phyloP scores from a whole-genome alignment of 352 stramenopile genomes.

The Phytophthora brassicae region DNA sequence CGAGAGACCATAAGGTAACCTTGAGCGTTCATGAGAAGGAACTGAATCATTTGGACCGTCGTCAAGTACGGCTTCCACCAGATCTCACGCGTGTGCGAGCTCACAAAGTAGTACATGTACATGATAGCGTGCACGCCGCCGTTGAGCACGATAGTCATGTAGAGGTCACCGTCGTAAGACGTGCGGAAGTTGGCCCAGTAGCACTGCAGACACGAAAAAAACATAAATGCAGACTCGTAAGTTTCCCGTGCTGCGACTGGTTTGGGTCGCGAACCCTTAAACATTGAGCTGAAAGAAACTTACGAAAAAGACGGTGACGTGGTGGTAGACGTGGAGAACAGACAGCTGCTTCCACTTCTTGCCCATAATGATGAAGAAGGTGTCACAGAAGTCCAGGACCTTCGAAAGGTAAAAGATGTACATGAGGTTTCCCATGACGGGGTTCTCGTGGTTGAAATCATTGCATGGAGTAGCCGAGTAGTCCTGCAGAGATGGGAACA shows the following conservation, averaged over 20 bases:
- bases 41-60: slow-evolving; percentile 87
- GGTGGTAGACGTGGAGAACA: slow-evolving; percentile 98
- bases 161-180: slow-evolving; percentile 95
- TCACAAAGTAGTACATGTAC: slow-evolving; percentile 99
- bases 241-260: slow-evolving; percentile 9
- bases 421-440: slow-evolving; percentile 91
- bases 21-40: slow-evolving; percentile 42
- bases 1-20: slow-evolving; percentile 44
- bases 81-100: slow-evolving; percentile 95
- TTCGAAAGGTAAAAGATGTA: slow-evolving; percentile 98
- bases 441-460: slow-evolving; percentile 85
- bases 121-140: slow-evolving; percentile 97
- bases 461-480: slow-evolving; percentile 91
- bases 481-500: slow-evolving; percentile 28
- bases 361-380: slow-evolving; percentile 95
- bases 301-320: slow-evolving; percentile 95
- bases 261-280: too few relatives aligned
- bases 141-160: slow-evolving; percentile 96
- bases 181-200: slow-evolving; percentile 95
- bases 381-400: slow-evolving; percentile 89
- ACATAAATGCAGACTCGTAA: slow-evolving; percentile 20
- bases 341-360: slow-evolving; percentile 97
- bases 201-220: slow-evolving; percentile 29
- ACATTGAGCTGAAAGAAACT: slow-evolving; percentile 36
- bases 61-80: slow-evolving; percentile 98